Evolutionary conservation across 2,329 filamentous ascomycete genomes (phyloP).

Genomic region (Pseudopyrenochaeta lycopersici): DNA sequence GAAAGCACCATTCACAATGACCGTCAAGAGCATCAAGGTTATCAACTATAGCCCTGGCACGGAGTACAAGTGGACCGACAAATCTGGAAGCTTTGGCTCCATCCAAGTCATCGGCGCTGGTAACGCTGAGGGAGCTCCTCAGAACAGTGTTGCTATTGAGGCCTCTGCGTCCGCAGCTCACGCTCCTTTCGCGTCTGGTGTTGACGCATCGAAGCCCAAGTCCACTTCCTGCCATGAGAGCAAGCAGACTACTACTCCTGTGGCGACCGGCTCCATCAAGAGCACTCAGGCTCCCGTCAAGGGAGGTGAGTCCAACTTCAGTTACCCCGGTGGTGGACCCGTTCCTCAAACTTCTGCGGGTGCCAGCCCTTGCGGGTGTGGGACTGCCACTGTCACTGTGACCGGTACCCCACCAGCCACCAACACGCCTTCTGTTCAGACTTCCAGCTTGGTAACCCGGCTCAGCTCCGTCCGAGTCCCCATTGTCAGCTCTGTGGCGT

Average conservation of each 20-base stretch:
- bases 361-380: slow-evolving; percentile 35
- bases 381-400: slow-evolving; percentile 38
- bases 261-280: background rate
- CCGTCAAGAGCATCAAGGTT: slow-evolving; percentile 60
- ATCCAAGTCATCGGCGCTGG: slow-evolving; percentile 56
- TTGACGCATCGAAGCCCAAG: slow-evolving; percentile 29
- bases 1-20: slow-evolving; percentile 61
- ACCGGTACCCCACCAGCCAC: slow-evolving; percentile 35
- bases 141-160: slow-evolving; percentile 33
- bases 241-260: slow-evolving; percentile 8
- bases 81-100: slow-evolving; percentile 57
- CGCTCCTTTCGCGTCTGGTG: slow-evolving; percentile 32
- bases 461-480: slow-evolving; percentile 6
- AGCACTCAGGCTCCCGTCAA: slow-evolving; percentile 8
- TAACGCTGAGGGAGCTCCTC: slow-evolving; percentile 41
- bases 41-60: slow-evolving; percentile 62
- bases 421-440: slow-evolving; percentile 20
- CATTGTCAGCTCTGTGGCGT: slow-evolving; percentile 12
- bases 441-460: slow-evolving; percentile 14
- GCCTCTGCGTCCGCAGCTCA: slow-evolving; percentile 38
- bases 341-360: slow-evolving; percentile 14
- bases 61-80: slow-evolving; percentile 61
- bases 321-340: slow-evolving; percentile 17
- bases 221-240: slow-evolving; percentile 22
- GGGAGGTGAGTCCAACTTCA: slow-evolving; percentile 18